Percentiles rank a stretch among this genome's conserved stretches.
Evolutionary conservation across 2,329 filamentous ascomycete species (phyloP).

Genomic region (Pseudogymnoascus sp.): DNA sequence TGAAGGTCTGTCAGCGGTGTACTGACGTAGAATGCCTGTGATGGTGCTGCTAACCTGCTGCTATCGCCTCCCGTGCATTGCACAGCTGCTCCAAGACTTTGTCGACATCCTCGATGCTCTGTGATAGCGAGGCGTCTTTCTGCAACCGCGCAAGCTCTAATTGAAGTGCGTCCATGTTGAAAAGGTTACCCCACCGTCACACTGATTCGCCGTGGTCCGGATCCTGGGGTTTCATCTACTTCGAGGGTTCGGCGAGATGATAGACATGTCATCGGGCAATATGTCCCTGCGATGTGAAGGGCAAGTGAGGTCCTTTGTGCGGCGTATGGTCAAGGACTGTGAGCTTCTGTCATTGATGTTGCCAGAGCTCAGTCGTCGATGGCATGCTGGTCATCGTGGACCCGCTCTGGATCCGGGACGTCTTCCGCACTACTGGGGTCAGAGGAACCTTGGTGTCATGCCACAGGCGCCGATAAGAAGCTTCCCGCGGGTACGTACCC

Average conservation of each 20-base stretch:
- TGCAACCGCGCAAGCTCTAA: constrained; percentile 25
- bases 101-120: constrained; percentile 64
- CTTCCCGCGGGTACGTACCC: constrained; percentile 2
- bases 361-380: neutral
- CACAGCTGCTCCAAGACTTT: constrained; percentile 70
- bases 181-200: constrained; percentile 16
- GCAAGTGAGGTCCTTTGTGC: constrained; percentile 2
- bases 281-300: neutral
- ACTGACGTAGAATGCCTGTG: neutral
- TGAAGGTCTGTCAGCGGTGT: constrained; percentile 24
- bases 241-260: neutral
- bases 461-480: neutral
- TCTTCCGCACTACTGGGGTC: constrained; percentile 6
- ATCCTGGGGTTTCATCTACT: neutral
- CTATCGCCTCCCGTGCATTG: constrained; percentile 64
- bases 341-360: neutral
- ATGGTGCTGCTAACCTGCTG: constrained; percentile 45
- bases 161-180: constrained; percentile 27
- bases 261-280: constrained; percentile 7
- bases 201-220: neutral
- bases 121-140: constrained; percentile 24
- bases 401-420: constrained; percentile 7
- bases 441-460: constrained; percentile 7
- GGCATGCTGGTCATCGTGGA: constrained; percentile 4
- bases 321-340: neutral